Conservation (phyloP, 257 asterid genomes). For the Solanum corneliomulleri region DNA sequence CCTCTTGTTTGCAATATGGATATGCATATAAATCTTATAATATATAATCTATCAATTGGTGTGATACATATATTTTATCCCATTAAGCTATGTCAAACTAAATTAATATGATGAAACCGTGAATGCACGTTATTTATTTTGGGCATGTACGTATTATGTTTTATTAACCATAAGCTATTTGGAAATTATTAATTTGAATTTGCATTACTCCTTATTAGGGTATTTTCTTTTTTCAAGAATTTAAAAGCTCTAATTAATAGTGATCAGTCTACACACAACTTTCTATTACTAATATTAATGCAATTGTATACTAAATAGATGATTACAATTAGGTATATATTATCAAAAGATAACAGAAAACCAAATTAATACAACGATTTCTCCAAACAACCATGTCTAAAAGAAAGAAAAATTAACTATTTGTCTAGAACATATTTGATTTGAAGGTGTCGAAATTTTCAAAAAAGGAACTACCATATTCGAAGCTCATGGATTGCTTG, state of each 20-base stretch:
- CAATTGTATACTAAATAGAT: neutral
- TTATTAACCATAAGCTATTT: neutral
- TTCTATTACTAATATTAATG: neutral
- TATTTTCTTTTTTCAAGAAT: neutral
- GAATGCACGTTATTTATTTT: neutral
- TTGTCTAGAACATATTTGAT: too few relatives aligned
- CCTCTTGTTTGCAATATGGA: too few relatives aligned
- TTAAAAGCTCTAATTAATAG: neutral
- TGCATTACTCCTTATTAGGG: neutral
- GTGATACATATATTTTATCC: neutral
- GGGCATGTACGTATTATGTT: neutral
- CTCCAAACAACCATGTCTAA: neutral
- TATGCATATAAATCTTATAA: too few relatives aligned
- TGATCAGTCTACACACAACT: neutral
- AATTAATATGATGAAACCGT: neutral
- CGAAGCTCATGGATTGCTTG: neutral
- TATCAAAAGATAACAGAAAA: too few relatives aligned
- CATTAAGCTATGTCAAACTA: neutral
- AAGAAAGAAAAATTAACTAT: too few relatives aligned
- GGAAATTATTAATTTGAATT: neutral
- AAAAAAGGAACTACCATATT: neutral
- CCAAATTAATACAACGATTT: neutral
- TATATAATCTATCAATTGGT: neutral
- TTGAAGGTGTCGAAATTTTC: neutral
- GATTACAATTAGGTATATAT: too few relatives aligned